Conservation (phyloP, 1,284 basidiomycete species). For the Cryptococcus hybrid region DNA sequence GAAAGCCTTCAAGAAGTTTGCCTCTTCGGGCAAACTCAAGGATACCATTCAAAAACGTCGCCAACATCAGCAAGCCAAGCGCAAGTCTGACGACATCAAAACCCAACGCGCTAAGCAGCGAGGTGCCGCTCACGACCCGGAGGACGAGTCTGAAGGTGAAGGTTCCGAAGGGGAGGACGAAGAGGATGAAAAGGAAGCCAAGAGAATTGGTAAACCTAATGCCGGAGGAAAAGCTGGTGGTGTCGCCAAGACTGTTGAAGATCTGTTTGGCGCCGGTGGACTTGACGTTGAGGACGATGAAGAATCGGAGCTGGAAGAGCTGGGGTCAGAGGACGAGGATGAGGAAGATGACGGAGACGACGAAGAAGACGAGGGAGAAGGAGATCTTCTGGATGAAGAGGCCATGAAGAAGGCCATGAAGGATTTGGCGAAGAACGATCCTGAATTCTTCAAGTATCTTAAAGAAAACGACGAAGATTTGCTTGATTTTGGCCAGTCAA, state of each 20-base stretch:
- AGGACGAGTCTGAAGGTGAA: conserved; percentile 55
- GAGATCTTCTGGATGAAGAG: conserved; percentile 55
- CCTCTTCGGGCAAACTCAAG: conserved; percentile 79
- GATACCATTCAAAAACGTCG: conserved; percentile 75
- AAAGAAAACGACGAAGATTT: conserved; percentile 93
- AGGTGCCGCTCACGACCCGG: conserved; percentile 32
- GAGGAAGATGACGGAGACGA: conserved; percentile 31
- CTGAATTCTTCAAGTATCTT: conserved; percentile 97
- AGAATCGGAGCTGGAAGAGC: conserved; percentile 56
- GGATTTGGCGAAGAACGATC: conserved; percentile 90
- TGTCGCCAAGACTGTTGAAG: conserved; percentile 65
- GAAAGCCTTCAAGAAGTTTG: conserved; percentile 83
- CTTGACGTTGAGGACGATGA: conserved; percentile 42
- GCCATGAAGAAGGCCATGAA: conserved; percentile 78
- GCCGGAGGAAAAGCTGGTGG: conserved; percentile 38
- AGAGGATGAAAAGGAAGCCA: conserved; percentile 49
- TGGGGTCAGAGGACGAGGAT: conserved; percentile 60
- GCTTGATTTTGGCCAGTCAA: conserved; percentile 62
- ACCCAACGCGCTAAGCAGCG: conserved; percentile 41
- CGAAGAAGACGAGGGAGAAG: conserved; percentile 56
- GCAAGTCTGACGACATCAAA: conserved; percentile 62
- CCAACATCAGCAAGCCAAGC: conserved; percentile 70
- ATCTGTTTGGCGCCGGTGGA: conserved; percentile 62
- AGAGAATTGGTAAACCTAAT: conserved; percentile 47
- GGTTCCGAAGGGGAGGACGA: conserved; percentile 42